Percentiles rank a stretch among this genome's conserved stretches.
Evolutionary conservation across 2,329 filamentous ascomycete species (phyloP).

Genomic region (Juglanconis oblonga): DNA sequence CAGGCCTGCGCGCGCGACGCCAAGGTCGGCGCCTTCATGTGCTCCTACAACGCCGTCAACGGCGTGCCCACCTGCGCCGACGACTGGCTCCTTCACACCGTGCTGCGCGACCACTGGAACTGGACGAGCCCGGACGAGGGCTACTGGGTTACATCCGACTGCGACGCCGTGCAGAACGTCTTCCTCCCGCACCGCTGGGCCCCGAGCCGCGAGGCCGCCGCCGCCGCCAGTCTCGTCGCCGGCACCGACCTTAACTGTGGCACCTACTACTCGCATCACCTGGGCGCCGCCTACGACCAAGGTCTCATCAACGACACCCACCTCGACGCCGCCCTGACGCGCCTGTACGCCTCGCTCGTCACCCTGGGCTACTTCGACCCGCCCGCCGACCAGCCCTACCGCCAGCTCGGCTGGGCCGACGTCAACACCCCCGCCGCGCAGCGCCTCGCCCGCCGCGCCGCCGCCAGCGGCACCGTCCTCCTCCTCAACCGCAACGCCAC

Average conservation of each 20-base stretch:
- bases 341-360: constrained; percentile 53
- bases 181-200: constrained; percentile 31
- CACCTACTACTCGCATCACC: constrained; percentile 19
- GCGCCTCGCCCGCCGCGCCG: constrained; percentile 54
- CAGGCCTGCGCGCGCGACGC: constrained; percentile 59
- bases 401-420: constrained; percentile 50
- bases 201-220: constrained; percentile 40
- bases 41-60: constrained; percentile 62
- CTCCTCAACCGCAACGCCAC: constrained; percentile 51
- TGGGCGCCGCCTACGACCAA: constrained; percentile 26
- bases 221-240: constrained; percentile 45
- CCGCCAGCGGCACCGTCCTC: constrained; percentile 43
- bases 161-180: constrained; percentile 60
- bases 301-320: constrained; percentile 41
- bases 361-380: constrained; percentile 57
- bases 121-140: constrained; percentile 57
- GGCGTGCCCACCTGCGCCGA: constrained; percentile 63
- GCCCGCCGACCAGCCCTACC: constrained; percentile 41
- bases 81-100: constrained; percentile 56
- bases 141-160: constrained; percentile 60
- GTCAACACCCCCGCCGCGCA: constrained; percentile 53
- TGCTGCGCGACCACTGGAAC: constrained; percentile 62
- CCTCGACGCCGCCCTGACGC: constrained; percentile 46
- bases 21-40: constrained; percentile 58
- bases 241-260: constrained; percentile 53